Conservation (phyloP, 768 basidiomycete species). For the Psilocybe azurescens region DNA sequence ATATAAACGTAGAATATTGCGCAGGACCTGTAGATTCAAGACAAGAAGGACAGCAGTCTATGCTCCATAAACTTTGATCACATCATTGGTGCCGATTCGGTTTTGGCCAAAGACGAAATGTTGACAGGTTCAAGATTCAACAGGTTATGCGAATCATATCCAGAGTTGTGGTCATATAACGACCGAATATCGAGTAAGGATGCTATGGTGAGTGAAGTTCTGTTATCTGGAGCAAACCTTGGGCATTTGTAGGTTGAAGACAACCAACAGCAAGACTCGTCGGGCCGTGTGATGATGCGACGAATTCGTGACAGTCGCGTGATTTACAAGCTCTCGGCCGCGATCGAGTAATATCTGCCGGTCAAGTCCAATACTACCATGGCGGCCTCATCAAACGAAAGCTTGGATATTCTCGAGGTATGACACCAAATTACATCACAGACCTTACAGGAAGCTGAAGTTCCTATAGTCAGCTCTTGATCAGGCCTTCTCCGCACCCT, state of each 20-base stretch:
- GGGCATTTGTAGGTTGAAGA: too few species aligned
- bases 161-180: too few species aligned
- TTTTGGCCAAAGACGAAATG: background rate
- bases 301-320: background rate
- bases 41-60: background rate
- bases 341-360: background rate
- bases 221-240: too few species aligned
- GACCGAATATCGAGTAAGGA: too few species aligned
- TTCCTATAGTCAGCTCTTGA: conserved; percentile 35
- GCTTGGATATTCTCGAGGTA: conserved; percentile 38
- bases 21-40: background rate
- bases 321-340: background rate
- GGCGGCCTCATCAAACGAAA: conserved; percentile 21
- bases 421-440: background rate
- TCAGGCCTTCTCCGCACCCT: conserved; percentile 35
- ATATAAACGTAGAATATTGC: background rate
- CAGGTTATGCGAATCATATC: too few species aligned
- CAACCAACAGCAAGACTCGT: too few species aligned
- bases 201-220: too few species aligned
- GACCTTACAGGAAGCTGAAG: conserved; percentile 6
- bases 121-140: too few species aligned
- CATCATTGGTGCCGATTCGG: background rate
- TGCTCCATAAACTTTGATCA: background rate
- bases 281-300: background rate
- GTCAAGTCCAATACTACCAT: background rate